phyloP scores from a whole-genome alignment of 2,329 filamentous ascomycete genomes.

The Alternaria infectoria region DNA sequence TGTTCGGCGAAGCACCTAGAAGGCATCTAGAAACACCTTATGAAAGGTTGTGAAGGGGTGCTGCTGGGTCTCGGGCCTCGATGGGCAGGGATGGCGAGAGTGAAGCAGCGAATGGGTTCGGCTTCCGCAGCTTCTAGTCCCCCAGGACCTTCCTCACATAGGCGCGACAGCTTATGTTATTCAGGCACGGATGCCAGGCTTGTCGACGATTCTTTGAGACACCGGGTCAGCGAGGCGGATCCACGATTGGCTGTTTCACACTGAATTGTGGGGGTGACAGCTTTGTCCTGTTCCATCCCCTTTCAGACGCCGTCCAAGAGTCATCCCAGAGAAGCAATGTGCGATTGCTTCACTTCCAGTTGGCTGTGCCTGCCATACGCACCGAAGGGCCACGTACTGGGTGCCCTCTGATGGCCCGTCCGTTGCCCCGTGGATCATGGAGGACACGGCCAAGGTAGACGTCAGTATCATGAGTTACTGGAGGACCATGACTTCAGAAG shows the following conservation, averaged over 20 bases:
- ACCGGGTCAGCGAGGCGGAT: slow-evolving; percentile 36
- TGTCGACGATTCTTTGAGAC: slow-evolving; percentile 38
- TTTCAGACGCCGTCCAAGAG: slow-evolving; percentile 38
- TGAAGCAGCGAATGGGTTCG: slow-evolving; percentile 30
- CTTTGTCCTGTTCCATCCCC: slow-evolving; percentile 34
- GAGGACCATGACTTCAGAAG: slow-evolving; percentile 15
- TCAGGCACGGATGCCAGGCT: slow-evolving; percentile 24
- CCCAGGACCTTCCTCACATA: slow-evolving; percentile 21
- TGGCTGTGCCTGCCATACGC: slow-evolving; percentile 32
- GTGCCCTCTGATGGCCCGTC: slow-evolving; percentile 39
- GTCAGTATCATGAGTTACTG: slow-evolving; percentile 17
- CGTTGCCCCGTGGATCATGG: slow-evolving; percentile 37
- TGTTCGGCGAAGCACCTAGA: slow-evolving; percentile 23
- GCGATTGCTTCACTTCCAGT: slow-evolving; percentile 42
- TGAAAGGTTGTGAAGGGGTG: slow-evolving; percentile 17
- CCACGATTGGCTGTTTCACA: slow-evolving; percentile 35
- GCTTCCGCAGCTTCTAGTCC: slow-evolving; percentile 15
- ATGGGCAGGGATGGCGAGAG: slow-evolving; percentile 24
- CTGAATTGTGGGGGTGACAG: slow-evolving; percentile 25
- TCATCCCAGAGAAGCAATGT: slow-evolving; percentile 31
- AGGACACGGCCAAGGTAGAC: slow-evolving; percentile 23
- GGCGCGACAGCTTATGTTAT: slow-evolving; percentile 30
- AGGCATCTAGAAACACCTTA: slow-evolving; percentile 28
- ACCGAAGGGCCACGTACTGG: slow-evolving; percentile 41
- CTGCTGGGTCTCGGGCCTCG: slow-evolving; percentile 25